phyloP scores from a whole-genome alignment of 2,329 filamentous ascomycete species.

The Colletotrichum chlorophyti region DNA sequence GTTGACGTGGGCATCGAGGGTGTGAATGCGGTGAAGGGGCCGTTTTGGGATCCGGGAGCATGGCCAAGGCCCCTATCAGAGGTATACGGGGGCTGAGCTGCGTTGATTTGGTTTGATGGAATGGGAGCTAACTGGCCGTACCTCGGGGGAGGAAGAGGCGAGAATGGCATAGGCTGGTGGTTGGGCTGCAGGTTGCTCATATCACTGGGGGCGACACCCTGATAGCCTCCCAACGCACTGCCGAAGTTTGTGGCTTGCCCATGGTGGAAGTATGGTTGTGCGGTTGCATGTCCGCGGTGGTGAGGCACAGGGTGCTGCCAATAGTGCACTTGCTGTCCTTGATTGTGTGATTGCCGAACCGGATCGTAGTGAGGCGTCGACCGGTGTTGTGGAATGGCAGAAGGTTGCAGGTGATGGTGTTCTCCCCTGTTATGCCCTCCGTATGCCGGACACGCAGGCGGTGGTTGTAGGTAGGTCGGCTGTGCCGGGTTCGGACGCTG shows the following conservation, averaged over 20 bases:
- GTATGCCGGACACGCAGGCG: constrained; percentile 14
- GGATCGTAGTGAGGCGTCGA: constrained; percentile 35
- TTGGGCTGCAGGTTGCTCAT: not conserved
- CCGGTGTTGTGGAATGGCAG: not conserved
- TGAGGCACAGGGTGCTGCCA: constrained; percentile 12
- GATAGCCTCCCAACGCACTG: not conserved
- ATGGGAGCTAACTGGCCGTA: not conserved
- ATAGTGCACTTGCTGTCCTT: not conserved
- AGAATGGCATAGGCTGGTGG: constrained; percentile 1
- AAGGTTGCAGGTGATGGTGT: not conserved
- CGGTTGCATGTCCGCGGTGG: too few species aligned
- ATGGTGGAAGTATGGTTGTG: constrained; percentile 13
- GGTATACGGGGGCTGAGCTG: constrained; percentile 1
- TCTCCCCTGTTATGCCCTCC: constrained; percentile 6
- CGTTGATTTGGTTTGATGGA: not conserved
- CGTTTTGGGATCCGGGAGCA: not conserved
- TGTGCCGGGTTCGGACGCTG: constrained; percentile 12
- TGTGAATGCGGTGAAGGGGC: not conserved
- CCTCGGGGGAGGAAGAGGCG: constrained; percentile 6
- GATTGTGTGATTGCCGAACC: constrained; percentile 34
- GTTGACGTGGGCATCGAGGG: not conserved
- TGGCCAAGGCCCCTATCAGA: constrained; percentile 9
- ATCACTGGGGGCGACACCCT: not conserved
- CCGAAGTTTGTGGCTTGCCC: not conserved
- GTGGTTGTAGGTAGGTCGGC: constrained; percentile 11